Conservation (phyloP, 225 moss, liverwort and hornwort species). For the Physcomitrium patens region DNA sequence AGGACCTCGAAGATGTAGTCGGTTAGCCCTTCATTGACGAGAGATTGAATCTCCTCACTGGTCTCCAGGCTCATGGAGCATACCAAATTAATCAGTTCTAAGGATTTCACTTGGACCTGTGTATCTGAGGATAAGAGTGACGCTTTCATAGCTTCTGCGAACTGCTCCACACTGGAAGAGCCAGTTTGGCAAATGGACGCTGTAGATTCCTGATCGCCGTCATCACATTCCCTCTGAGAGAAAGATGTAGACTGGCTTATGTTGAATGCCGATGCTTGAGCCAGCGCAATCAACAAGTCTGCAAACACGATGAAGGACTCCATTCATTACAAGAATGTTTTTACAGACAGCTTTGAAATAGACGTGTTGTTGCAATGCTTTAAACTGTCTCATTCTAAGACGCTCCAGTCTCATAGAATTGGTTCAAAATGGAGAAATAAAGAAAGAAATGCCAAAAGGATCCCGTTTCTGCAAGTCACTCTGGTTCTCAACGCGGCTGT, state of each 20-base stretch:
- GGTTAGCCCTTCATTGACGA: constrained; percentile 68
- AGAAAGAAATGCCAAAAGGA: neutral
- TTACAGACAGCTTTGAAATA: neutral
- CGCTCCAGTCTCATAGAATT: too few species aligned
- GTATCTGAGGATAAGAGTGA: constrained; percentile 69
- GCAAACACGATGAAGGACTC: constrained; percentile 33
- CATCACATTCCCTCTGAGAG: constrained; percentile 23
- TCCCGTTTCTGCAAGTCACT: neutral
- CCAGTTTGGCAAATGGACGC: constrained; percentile 17
- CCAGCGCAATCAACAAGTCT: constrained; percentile 74
- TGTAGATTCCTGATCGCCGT: constrained; percentile 13
- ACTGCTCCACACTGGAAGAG: constrained; percentile 50
- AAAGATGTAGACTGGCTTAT: constrained; percentile 45
- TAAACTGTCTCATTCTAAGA: too few species aligned
- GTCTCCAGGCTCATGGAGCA: constrained; percentile 55
- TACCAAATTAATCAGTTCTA: constrained; percentile 61
- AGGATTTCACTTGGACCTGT: constrained; percentile 66
- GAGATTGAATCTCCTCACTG: constrained; percentile 50
- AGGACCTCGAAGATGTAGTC: constrained; percentile 84
- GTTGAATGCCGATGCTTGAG: constrained; percentile 62
- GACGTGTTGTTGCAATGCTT: too few species aligned
- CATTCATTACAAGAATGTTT: constrained; percentile 7
- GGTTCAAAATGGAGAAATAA: neutral
- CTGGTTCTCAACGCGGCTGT: neutral
- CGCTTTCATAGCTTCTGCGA: constrained; percentile 75